Conservation (phyloP, 495 filamentous ascomycete species). For the Recurvomyces mirabilis region DNA sequence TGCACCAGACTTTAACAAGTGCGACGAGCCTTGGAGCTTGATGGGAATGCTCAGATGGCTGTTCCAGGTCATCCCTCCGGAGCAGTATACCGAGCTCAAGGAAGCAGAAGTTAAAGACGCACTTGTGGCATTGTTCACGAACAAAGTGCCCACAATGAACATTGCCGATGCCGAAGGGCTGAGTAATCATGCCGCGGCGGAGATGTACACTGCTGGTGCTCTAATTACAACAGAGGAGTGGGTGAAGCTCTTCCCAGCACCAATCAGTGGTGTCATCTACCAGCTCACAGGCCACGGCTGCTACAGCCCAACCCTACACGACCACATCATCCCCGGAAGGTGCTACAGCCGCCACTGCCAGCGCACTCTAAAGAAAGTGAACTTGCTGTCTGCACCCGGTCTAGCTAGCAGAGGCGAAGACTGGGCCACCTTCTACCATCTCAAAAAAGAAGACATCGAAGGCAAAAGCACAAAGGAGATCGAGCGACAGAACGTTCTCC, state of each 20-base stretch:
- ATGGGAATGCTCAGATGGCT: slow-evolving; percentile 82
- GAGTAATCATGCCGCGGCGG: slow-evolving; percentile 62
- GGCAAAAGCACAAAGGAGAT: slow-evolving; percentile 71
- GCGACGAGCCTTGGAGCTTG: slow-evolving; percentile 83
- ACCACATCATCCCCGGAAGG: slow-evolving; percentile 57
- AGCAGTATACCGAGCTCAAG: slow-evolving; percentile 72
- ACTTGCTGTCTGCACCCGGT: slow-evolving; percentile 57
- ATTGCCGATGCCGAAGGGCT: slow-evolving; percentile 90
- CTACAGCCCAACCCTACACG: slow-evolving; percentile 75
- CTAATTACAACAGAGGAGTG: slow-evolving; percentile 90
- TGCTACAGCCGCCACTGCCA: slow-evolving; percentile 95
- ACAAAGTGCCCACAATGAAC: slow-evolving; percentile 98
- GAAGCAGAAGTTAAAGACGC: slow-evolving; percentile 73
- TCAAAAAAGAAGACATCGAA: slow-evolving; percentile 65
- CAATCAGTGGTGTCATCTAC: slow-evolving; percentile 76
- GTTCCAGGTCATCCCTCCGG: slow-evolving; percentile 59
- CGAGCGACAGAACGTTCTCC: slow-evolving; percentile 83
- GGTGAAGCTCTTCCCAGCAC: slow-evolving; percentile 76
- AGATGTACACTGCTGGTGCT: slow-evolving; percentile 69
- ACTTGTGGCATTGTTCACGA: slow-evolving; percentile 80
- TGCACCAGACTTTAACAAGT: slow-evolving; percentile 72
- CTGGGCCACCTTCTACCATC: slow-evolving; percentile 84
- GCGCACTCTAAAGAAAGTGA: slow-evolving; percentile 86
- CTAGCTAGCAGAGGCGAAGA: slow-evolving; percentile 52
- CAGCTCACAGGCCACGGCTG: slow-evolving; percentile 90